phyloP scores from a whole-genome alignment of 495 filamentous ascomycete genomes.

The Glarea lozoyensis region DNA sequence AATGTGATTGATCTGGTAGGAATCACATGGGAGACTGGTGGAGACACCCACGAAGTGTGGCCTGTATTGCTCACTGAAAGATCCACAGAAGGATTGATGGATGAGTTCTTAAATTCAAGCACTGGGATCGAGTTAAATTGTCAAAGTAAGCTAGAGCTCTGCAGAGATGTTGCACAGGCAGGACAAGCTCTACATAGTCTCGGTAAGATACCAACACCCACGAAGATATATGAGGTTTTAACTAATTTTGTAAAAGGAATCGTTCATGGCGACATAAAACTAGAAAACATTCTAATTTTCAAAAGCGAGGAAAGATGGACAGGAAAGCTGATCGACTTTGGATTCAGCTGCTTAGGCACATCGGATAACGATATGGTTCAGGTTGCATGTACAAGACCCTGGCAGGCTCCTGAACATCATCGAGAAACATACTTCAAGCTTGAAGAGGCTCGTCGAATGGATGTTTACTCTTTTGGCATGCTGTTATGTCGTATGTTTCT shows the following conservation, averaged over 20 bases:
- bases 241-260: neutral
- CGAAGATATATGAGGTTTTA: neutral
- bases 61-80: neutral
- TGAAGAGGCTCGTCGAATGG: neutral
- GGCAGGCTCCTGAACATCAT: neutral
- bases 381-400: neutral
- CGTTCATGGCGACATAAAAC: neutral
- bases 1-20: constrained; percentile 1
- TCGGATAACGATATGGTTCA: neutral
- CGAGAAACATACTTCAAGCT: neutral
- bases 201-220: neutral
- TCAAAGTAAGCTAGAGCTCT: neutral
- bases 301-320: neutral
- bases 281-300: neutral
- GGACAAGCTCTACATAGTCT: neutral
- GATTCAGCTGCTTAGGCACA: neutral
- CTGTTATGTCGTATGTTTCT: neutral
- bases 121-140: neutral
- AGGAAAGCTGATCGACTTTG: neutral
- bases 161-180: neutral
- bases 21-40: neutral
- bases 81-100: neutral
- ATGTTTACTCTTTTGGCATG: neutral
- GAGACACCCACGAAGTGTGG: neutral
- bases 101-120: neutral